Percentiles rank a stretch among this genome's conserved stretches.
Conservation (phyloP, 2,329 filamentous ascomycete species). For the Podosphaera leucotricha region DNA sequence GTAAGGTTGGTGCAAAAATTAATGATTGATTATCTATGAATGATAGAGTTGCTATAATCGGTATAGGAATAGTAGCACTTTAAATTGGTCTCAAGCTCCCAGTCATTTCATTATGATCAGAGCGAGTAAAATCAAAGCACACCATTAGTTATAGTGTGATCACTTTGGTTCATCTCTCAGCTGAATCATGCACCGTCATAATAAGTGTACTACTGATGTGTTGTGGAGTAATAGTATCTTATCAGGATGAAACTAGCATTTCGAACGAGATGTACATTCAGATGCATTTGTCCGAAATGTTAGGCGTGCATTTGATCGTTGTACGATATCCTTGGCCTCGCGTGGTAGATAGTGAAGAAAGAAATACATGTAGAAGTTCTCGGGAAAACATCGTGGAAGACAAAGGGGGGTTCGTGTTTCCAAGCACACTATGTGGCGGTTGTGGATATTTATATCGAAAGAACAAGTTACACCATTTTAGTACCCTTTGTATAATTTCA, state of each 20-base stretch:
- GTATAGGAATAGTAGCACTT: too few relatives aligned
- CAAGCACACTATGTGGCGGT: not conserved
- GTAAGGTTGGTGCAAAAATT: too few relatives aligned
- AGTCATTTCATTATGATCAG: too few relatives aligned
- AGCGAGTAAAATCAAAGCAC: too few relatives aligned
- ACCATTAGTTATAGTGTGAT: too few relatives aligned
- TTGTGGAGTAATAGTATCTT: not conserved
- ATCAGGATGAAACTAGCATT: not conserved
- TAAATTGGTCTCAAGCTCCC: too few relatives aligned
- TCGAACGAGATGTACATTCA: not conserved
- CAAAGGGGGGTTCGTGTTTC: not conserved
- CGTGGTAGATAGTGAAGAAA: not conserved
- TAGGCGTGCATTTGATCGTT: not conserved
- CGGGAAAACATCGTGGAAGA: not conserved
- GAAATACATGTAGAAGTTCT: not conserved
- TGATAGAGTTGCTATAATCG: too few relatives aligned
- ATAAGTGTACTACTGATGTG: not conserved
- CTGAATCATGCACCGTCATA: not conserved
- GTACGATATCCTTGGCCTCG: not conserved
- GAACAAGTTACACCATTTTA: not conserved
- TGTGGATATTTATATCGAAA: not conserved
- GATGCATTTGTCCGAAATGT: not conserved
- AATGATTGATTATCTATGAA: too few relatives aligned
- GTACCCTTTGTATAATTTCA: not conserved
- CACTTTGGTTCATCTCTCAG: too few relatives aligned